Base-by-base conservation (phyloP, 2,329 filamentous ascomycete species). In the Penicillium polonicum region DNA sequence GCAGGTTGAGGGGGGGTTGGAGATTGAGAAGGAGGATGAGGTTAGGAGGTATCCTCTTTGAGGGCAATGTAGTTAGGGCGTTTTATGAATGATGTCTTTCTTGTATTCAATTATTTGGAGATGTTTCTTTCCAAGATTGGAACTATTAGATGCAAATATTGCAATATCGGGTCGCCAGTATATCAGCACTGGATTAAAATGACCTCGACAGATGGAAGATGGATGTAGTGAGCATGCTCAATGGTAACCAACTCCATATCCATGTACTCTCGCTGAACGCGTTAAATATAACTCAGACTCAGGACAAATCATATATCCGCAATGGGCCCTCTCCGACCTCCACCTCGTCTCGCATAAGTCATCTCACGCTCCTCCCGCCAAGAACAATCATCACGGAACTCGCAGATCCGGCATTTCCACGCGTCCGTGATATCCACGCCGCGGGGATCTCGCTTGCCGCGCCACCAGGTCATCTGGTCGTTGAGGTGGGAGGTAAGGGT, bases 381-480 rank as follows among this genome's bases (percentile, higher is more conserved):
- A 13, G 83, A 82, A 72, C 93, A 97, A 2, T 79, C 81, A 2
- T 90, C 87, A 0, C 82, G 85, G 72, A 97, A 97, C 64, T 96
- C 91, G 69, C 93, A 97, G 25, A 82, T 85, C 21, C 85, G 79
- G 71, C 93, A 97, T 73, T 97, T 97, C 77, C 88, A 96, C 0
- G 91, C 90, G 65, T 97, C 92, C 68, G 92, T 88, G 7, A 95
- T 82, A 7, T 85, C 81, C 3, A 97, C 92, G 0, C 93, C 93
- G 8, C 82, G 80, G 0, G 92, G 85, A 49, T 83, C 76, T 17
- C 92, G 79, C 65, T 88, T 80, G 1, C 92, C 93, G 33, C 84
- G 85, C 93, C 93, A 97, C 91, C 91, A 97, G n/a, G 81, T 73
- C 83, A 97, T 85, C 62, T 89, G 87, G 3, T 85, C 81, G 0